Base-by-base conservation (phyloP, 345 rosid genomes). In the Raphanus sativus region DNA sequence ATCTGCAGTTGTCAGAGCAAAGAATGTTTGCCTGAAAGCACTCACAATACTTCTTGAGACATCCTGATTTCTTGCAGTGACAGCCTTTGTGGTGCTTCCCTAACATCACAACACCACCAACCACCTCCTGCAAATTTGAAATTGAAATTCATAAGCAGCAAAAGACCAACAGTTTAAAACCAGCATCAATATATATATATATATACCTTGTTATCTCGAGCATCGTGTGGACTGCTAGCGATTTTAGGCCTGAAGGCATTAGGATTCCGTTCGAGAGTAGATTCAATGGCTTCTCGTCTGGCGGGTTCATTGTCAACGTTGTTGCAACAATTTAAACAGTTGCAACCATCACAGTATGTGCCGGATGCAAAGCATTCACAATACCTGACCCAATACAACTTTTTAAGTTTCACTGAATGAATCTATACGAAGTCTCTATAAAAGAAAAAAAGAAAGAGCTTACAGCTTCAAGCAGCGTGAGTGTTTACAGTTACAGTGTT, bases 321-420 rank as follows among this genome's bases (percentile, higher is more conserved):
- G 86, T 96, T 96, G 81, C 79, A 86, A 84, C 99, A 96, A 76
- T 91, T 91, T 21, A 84, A 83, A 81, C 97, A 96, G 78, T 96
- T 96, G 91, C 99, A 96, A 58, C 97, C 98, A 83, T 96, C 97
- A 83, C 99, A 93, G 82, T 93, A 96, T 32, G 85, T 82, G 58
- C 97, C 99, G 42, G 99, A 89, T 58, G 99, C 93, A 86, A 96
- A 96, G 83, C 98, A 96, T 73, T 96, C 99, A 76, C 99, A 93
- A 32, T 96, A 96, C 87, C 99, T 96, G 78, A 73, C 40, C 40
- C 70, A 76, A 61, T 54, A 38, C 8, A 69, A 81, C 73, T 38
- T 12, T 45, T 0, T 0, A 1, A 45, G 52, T 11, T 4, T 42
- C 52, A 45, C 1, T 12, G 54, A 48, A 16, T 34, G 8, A 58